Conservation (phyloP, 306 rosid species). For the Prunus fruticosa region DNA sequence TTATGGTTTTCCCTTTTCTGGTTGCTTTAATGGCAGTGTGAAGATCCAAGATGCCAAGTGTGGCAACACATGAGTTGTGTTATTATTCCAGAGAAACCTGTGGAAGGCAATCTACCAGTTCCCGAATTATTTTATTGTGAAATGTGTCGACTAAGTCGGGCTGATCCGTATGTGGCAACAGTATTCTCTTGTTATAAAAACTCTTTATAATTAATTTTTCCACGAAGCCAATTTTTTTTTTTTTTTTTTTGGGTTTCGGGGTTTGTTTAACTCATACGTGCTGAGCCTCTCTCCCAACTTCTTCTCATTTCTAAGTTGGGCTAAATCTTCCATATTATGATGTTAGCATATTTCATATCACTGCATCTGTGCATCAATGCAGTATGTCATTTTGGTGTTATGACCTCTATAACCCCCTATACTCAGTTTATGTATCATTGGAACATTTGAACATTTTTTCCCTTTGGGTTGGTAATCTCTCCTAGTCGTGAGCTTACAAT, state of each 20-base stretch:
- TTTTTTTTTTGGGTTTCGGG: neutral
- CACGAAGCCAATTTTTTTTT: neutral
- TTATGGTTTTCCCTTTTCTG: neutral
- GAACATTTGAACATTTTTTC: neutral
- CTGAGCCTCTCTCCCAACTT: neutral
- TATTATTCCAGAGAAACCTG: constrained; percentile 81
- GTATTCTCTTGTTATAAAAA: neutral
- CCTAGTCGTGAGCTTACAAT: too few relatives aligned
- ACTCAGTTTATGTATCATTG: neutral
- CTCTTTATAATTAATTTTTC: neutral
- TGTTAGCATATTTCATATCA: neutral
- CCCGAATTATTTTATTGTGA: constrained; percentile 87
- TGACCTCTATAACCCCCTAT: neutral
- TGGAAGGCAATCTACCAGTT: constrained; percentile 60
- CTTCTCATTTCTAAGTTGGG: neutral
- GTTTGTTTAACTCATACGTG: neutral
- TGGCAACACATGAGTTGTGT: constrained; percentile 96
- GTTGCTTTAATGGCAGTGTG: constrained; percentile 70
- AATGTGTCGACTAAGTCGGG: constrained; percentile 87
- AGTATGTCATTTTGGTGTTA: neutral
- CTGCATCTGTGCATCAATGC: neutral
- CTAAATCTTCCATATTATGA: neutral
- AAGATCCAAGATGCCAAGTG: constrained; percentile 75
- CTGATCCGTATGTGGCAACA: constrained; percentile 82
- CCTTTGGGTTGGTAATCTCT: too few relatives aligned